Percentiles rank a stretch among this genome's conserved stretches.
These are phyloP conservation scores for Acanthochlamys bracteata DNA, from an alignment of 106 monocot species.

Conservation along the genomic window DNA sequence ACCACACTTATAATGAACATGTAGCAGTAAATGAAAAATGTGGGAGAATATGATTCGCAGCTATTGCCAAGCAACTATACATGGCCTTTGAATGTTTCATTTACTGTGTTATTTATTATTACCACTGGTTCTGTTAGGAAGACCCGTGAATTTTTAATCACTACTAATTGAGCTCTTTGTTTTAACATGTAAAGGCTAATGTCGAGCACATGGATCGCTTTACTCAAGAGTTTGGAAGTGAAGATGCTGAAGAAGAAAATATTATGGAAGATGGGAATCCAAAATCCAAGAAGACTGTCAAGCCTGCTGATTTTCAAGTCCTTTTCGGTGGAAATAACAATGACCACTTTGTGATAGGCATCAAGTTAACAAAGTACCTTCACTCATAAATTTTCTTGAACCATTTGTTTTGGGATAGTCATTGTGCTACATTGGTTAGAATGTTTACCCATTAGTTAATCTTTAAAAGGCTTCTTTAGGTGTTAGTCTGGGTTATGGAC, in stretches of 20 bases:
- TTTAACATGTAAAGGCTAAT: slow-evolving; percentile 38
- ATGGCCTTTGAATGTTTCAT: no score
- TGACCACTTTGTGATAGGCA: slow-evolving; percentile 84
- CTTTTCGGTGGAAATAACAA: slow-evolving; percentile 85
- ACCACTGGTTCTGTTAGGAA: not conserved
- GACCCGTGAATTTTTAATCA: not conserved
- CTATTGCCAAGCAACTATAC: no score
- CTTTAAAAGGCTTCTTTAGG: no score
- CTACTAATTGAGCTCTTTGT: slow-evolving; percentile 6
- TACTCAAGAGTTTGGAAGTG: slow-evolving; percentile 50
- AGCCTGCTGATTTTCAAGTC: slow-evolving; percentile 57
- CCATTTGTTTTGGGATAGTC: not conserved
- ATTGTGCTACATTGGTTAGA: no score
- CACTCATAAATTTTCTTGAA: not conserved
- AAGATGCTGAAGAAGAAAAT: slow-evolving; percentile 32
- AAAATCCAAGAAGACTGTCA: slow-evolving; percentile 28
- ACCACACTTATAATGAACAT: no score
- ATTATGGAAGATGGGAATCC: slow-evolving; percentile 14
- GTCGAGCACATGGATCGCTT: slow-evolving; percentile 75
- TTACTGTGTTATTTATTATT: not conserved
- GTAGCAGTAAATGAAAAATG: no score
- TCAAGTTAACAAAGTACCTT: slow-evolving; percentile 82
- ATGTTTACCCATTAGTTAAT: no score
- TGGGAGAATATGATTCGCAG: no score
- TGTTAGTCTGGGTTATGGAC: no score